Evolutionary conservation across 1,284 basidiomycete species (phyloP).

Genomic region (Takashimella koratensis): DNA sequence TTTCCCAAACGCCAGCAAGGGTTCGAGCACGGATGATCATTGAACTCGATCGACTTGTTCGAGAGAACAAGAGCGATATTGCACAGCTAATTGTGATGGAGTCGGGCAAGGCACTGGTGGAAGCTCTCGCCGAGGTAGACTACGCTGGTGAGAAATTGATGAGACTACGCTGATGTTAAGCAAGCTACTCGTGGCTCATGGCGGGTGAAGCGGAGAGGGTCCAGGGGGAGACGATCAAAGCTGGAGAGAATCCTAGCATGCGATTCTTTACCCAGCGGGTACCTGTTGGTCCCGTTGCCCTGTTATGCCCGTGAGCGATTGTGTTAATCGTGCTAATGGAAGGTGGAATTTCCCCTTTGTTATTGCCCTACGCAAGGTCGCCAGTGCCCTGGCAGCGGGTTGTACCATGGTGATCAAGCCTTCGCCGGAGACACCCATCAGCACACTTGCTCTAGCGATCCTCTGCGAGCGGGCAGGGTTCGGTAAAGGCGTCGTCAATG

Average conservation of each 20-base stretch:
- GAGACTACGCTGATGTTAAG: slow-evolving; percentile 4
- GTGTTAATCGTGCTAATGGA: not conserved
- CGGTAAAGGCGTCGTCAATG: slow-evolving; percentile 84
- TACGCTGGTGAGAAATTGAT: slow-evolving; percentile 50
- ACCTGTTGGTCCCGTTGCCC: slow-evolving; percentile 61
- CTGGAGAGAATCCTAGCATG: slow-evolving; percentile 13
- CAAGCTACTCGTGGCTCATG: slow-evolving; percentile 23
- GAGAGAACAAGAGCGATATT: slow-evolving; percentile 23
- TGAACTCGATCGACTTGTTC: slow-evolving; percentile 15
- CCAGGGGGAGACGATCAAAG: slow-evolving; percentile 58
- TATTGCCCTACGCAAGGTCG: slow-evolving; percentile 69
- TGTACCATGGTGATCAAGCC: slow-evolving; percentile 55
- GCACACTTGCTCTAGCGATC: slow-evolving; percentile 61
- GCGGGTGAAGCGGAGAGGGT: slow-evolving; percentile 70
- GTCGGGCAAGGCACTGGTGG: slow-evolving; percentile 78
- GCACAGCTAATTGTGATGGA: slow-evolving; percentile 50
- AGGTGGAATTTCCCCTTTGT: slow-evolving; percentile 78
- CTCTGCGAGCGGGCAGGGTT: slow-evolving; percentile 56
- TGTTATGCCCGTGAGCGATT: slow-evolving; percentile 31
- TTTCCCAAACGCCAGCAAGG: slow-evolving; percentile 7
- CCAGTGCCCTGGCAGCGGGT: slow-evolving; percentile 71
- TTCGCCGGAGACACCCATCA: slow-evolving; percentile 81
- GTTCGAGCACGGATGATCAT: slow-evolving; percentile 20
- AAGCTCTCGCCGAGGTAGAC: slow-evolving; percentile 70
- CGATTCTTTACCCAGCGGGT: slow-evolving; percentile 46